Base-by-base conservation (phyloP, 1,139 yeast species). In the Trichomonascaceae sp. region DNA sequence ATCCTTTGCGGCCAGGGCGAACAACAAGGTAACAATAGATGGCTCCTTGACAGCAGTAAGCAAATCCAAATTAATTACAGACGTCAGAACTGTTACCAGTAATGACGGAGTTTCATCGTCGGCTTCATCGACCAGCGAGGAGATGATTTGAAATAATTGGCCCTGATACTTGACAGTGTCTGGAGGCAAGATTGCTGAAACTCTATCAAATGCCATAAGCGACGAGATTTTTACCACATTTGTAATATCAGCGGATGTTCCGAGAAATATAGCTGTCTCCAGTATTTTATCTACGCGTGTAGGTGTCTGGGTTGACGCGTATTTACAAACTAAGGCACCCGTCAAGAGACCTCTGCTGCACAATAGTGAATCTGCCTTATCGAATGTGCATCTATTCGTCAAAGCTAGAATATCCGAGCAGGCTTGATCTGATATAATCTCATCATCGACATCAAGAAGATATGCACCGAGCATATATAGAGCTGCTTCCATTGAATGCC, bases 21-120 rank as follows among this genome's bases (percentile, higher is more conserved):
- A 78, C 2, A 89, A 74, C 46, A 88, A 67, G 49, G 78, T 79
- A 19, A 87, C 74, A 1, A 76, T 70, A 19, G 81, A 75, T 43
- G 67, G 56, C 5, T 76, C 73, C 54, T 72, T 70, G 9, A 79
- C 71, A 13, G 76, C 70, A 0, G 62, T 54, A 7, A 61, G 60
- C 47, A 73, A 72, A 57, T 76, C 71, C n/a, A 78, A 69, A 55
- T 78, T 71, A 55, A 86, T 74, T 1, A 84, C 79, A 10, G 77
- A 75, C 0, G 83, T 76, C 30, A 87, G 70, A 0, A 86, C 80
- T 65, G 90, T 96, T n/a, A 88, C 77, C 50, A 90, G 70, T 49
- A 86, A 76, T 0, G 93, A 81, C 30, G 88, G 83, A 0, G 96
- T 81, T 63, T 91, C 98, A 50, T 88, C 96, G 51, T 83, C 87